Base-by-base conservation (phyloP, 2,329 filamentous ascomycete species). In the Tolypocladium album region DNA sequence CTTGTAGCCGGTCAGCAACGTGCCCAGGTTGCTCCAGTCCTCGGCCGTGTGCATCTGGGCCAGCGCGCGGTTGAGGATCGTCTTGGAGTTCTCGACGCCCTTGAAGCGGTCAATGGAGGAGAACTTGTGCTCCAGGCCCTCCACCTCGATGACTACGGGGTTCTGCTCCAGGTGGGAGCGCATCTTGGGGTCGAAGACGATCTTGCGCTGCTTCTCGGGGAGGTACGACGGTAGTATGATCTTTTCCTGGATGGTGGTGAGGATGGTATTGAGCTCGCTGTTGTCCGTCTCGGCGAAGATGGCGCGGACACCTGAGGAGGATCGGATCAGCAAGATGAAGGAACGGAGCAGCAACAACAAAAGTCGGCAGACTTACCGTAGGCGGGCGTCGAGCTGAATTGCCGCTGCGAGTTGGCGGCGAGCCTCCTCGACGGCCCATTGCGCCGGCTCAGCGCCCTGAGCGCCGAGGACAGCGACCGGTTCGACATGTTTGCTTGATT, bases 221-320 rank as follows among this genome's bases (percentile, higher is more conserved):
- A 89, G 81, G 68, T 85, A 82, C 39, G 78, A 72, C n/a, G 85
- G 85, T 50, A 88, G 72, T 69, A 88, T 81, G 70, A 86, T 78
- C 65, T 81, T 81, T 55, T 78, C 72, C 64, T 85, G 83, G 68
- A 88, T 78, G 27, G 67, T 71, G 47, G 72, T 69, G 62, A 89
- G 79, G 39, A 79, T 67, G 15, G 70, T 61, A 69, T 87, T 79
- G 61, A 89, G 78, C 59, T 82, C 75, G 27, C 75, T 64, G 52
- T 80, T 80, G 17, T 81, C 81, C 5, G 82, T 79, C 58, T 77
- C 74, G 9, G 74, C 69, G 67, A 86, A 86, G 60, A 80, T 70
- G 62, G 69, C 69, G 58, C 68, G 68, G 59, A 75, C 65, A 55
- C 65, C 74, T 76, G 57, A 6, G 55, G 13, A 60, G 42, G 47